Percentiles rank a stretch among this genome's conserved stretches.
phyloP scores from a whole-genome alignment of 352 stramenopile species.

The Pythium vanterpoolii region DNA sequence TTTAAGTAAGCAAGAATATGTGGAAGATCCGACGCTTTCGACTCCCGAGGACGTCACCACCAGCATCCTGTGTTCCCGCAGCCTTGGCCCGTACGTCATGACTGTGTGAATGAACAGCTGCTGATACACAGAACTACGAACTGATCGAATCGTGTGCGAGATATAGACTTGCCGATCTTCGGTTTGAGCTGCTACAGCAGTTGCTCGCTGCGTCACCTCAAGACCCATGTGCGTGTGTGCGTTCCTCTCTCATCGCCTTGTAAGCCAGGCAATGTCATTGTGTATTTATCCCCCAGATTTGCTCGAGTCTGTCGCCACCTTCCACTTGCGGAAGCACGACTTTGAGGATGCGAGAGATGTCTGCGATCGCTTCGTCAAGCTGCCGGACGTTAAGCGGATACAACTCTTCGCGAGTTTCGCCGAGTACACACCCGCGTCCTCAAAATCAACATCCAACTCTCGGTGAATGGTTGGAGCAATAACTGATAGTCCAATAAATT shows the following conservation, averaged over 20 bases:
- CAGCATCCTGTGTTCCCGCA: constrained; percentile 15
- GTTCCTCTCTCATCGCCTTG: neutral
- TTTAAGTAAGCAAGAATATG: constrained; percentile 15
- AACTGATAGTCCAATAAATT: constrained; percentile 20
- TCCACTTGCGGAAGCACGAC: constrained; percentile 19
- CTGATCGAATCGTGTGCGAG: neutral
- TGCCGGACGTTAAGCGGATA: constrained; percentile 19
- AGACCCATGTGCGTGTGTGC: constrained; percentile 19
- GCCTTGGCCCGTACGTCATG: constrained; percentile 18
- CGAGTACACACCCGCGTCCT: constrained; percentile 1
- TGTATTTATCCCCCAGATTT: constrained; percentile 11
- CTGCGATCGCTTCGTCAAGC: constrained; percentile 18
- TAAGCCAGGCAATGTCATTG: neutral
- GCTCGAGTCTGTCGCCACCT: constrained; percentile 14
- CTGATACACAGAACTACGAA: neutral
- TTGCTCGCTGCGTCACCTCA: constrained; percentile 12
- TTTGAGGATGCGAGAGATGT: constrained; percentile 9
- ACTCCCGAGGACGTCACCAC: constrained; percentile 14
- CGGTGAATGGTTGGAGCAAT: neutral
- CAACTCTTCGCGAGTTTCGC: constrained; percentile 20
- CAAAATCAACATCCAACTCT: neutral
- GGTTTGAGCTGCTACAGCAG: constrained; percentile 23
- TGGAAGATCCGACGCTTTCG: constrained; percentile 19
- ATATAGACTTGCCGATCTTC: constrained; percentile 20
- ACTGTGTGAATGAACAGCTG: neutral